phyloP scores from a whole-genome alignment of 148 eudicot species.

The Camellia sinensis region DNA sequence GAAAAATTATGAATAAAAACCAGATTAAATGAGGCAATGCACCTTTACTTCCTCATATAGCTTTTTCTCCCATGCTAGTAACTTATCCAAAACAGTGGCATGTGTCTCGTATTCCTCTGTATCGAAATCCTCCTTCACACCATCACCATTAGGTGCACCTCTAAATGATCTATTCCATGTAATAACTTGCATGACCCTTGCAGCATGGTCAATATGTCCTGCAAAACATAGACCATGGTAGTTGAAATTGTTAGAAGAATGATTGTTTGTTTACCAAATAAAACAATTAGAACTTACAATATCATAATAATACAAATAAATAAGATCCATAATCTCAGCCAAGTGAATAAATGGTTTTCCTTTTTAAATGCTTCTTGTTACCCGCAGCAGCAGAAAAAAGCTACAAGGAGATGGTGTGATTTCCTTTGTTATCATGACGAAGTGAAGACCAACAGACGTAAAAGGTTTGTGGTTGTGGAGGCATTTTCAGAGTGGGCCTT shows the following conservation, averaged over 20 bases:
- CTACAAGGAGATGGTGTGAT: background rate
- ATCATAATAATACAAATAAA: background rate
- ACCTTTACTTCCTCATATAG: conserved; percentile 99
- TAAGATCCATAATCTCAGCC: background rate
- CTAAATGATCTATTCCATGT: conserved; percentile 83
- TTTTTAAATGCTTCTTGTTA: background rate
- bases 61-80: conserved; percentile 99
- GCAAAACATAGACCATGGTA: conserved; percentile 17
- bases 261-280: background rate
- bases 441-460: background rate
- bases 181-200: conserved; percentile 95
- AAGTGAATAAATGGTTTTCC: background rate
- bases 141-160: conserved; percentile 48
- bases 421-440: background rate
- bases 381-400: conserved; percentile 1
- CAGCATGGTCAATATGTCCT: conserved; percentile 97
- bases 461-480: background rate
- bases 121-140: conserved; percentile 53
- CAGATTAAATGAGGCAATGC: conserved; percentile 13
- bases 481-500: too few species aligned
- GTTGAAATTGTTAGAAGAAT: background rate
- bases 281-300: background rate
- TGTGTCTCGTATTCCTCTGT: conserved; percentile 83
- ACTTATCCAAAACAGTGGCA: conserved; percentile 90
- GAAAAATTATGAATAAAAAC: background rate